Evolutionary conservation across 352 stramenopile species (phyloP).

Genomic region (Phytophthora syringae): DNA sequence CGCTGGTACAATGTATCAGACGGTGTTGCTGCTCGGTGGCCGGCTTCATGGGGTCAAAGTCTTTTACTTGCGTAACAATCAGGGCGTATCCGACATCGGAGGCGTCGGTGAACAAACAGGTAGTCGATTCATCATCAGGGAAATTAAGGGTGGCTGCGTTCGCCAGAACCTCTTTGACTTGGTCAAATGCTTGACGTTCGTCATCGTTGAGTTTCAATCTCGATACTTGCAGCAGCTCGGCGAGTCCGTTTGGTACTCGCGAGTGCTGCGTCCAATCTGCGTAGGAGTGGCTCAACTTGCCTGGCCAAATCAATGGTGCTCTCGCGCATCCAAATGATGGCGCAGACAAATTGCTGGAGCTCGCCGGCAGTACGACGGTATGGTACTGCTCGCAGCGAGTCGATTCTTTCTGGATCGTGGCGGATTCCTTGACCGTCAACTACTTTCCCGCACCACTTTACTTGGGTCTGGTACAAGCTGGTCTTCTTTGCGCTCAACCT

Average conservation of each 20-base stretch:
- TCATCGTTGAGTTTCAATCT: background rate
- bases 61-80: background rate
- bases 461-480: no score
- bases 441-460: no score
- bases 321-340: background rate
- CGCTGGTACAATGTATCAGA: background rate
- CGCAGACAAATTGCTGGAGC: constrained; percentile 3
- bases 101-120: no score
- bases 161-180: no score
- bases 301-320: background rate
- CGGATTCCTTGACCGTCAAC: constrained; percentile 43
- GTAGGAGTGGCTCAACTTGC: background rate
- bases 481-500: no score
- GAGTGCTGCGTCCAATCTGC: background rate
- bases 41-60: background rate
- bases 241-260: constrained; percentile 2
- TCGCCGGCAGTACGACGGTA: constrained; percentile 37
- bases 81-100: no score
- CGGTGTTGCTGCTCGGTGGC: constrained; percentile 1
- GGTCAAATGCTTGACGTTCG: background rate
- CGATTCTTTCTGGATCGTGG: no score
- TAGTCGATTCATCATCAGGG: no score
- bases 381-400: no score
- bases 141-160: no score
- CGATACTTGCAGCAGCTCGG: background rate